Evolutionary conservation across 2,329 filamentous ascomycete genomes (phyloP).

Genomic region (Madurella mycetomatis): DNA sequence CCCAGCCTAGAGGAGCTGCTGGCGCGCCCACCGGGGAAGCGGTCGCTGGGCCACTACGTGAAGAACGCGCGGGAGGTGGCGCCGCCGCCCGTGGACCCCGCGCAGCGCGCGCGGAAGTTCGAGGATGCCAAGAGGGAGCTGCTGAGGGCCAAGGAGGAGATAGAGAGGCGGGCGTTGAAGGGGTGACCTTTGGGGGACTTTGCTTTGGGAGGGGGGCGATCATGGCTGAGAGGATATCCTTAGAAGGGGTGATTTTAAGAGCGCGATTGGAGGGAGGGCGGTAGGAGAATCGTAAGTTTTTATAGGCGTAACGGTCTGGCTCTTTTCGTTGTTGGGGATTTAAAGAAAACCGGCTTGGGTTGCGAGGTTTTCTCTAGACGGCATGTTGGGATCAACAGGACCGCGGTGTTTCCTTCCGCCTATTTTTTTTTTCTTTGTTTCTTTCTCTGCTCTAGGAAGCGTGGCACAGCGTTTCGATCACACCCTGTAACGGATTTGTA

Average conservation of each 20-base stretch:
- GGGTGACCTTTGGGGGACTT: too few relatives aligned
- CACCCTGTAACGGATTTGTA: not conserved
- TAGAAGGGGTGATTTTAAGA: not conserved
- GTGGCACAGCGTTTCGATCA: not conserved
- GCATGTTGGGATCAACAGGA: not conserved
- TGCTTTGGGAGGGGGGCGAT: not conserved
- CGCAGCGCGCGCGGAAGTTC: constrained; percentile 37
- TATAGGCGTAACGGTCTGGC: not conserved
- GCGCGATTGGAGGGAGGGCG: not conserved
- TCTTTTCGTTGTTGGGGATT: not conserved
- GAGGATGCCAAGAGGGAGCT: constrained; percentile 46
- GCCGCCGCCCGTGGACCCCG: constrained; percentile 29
- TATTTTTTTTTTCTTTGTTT: not conserved
- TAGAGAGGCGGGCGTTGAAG: not conserved
- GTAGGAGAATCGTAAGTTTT: not conserved
- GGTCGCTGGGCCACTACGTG: constrained; percentile 38
- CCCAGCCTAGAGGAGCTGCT: constrained; percentile 42
- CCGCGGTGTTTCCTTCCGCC: not conserved
- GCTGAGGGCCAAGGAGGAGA: constrained; percentile 33
- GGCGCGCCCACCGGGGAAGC: constrained; percentile 36
- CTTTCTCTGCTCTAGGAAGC: not conserved
- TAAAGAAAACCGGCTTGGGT: not conserved
- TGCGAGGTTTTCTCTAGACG: too few relatives aligned
- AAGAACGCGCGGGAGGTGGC: constrained; percentile 29
- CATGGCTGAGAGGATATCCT: too few relatives aligned